Evolutionary conservation across 148 eudicot species (phyloP).

Genomic region (Amaranthus palmeri): DNA sequence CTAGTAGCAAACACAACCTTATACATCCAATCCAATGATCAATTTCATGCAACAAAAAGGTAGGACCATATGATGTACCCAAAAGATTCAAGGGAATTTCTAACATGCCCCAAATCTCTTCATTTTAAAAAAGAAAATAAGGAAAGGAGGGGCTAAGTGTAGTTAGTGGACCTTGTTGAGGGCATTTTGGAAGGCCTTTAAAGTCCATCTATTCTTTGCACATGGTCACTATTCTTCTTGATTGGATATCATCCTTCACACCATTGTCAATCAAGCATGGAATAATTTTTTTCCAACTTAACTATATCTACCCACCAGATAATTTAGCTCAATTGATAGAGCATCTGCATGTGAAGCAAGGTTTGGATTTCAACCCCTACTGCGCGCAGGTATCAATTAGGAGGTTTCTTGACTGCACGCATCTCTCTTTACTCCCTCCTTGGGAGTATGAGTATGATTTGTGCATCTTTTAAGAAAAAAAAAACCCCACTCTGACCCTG

Average conservation of each 20-base stretch:
- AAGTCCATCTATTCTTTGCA: slow-evolving; percentile 6
- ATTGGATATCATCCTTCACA: not conserved
- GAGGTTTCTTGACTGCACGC: no score
- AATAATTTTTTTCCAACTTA: not conserved
- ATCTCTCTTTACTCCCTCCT: no score
- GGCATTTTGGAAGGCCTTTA: slow-evolving; percentile 3
- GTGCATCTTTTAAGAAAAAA: no score
- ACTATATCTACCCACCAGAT: not conserved
- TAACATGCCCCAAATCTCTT: slow-evolving; percentile 6
- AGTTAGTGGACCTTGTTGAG: not conserved
- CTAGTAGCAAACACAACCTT: no score
- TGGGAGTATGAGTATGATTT: no score
- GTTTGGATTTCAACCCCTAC: no score
- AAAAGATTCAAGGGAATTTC: slow-evolving; percentile 11
- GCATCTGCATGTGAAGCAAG: no score
- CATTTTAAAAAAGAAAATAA: not conserved
- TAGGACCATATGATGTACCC: slow-evolving; percentile 21
- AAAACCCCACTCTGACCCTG: no score
- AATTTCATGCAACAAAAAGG: slow-evolving; percentile 5
- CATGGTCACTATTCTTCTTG: not conserved
- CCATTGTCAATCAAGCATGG: not conserved
- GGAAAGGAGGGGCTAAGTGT: not conserved
- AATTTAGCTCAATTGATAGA: not conserved
- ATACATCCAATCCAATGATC: slow-evolving; percentile 3
- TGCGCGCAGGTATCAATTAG: no score